These are phyloP conservation scores for Trichocomaceae sp. DNA, from an alignment of 2,329 filamentous ascomycete genomes.

Conservation along the genomic window DNA sequence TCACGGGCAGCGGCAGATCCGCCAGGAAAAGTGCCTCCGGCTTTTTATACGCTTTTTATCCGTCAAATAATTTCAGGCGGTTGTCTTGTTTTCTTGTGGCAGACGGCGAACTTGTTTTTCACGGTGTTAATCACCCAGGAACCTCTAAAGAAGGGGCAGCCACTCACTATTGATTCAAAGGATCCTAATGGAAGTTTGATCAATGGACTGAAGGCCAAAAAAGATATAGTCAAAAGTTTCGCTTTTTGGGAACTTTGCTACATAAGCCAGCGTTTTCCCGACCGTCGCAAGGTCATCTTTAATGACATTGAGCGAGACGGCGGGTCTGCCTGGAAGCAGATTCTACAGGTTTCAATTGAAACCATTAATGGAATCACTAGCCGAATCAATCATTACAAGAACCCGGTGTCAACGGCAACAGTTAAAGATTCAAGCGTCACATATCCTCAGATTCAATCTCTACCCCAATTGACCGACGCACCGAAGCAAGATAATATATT, in stretches of 20 bases:
- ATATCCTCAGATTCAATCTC: constrained; percentile 35
- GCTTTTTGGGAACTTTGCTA: constrained; percentile 86
- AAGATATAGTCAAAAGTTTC: constrained; percentile 69
- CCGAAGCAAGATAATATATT: constrained; percentile 45
- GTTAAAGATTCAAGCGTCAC: constrained; percentile 36
- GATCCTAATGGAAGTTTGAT: constrained; percentile 88
- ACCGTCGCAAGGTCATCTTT: constrained; percentile 75
- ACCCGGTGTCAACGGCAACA: constrained; percentile 30
- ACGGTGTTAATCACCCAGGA: constrained; percentile 71
- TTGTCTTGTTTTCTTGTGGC: constrained; percentile 67
- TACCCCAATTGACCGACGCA: constrained; percentile 46
- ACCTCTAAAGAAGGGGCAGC: constrained; percentile 76
- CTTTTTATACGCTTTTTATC: constrained; percentile 49
- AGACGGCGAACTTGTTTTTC: constrained; percentile 69
- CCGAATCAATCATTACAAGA: constrained; percentile 59
- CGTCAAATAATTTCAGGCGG: constrained; percentile 57
- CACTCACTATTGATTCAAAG: constrained; percentile 75
- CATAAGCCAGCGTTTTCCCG: constrained; percentile 67
- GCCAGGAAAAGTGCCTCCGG: constrained; percentile 51
- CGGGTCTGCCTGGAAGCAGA: constrained; percentile 74
- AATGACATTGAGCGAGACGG: constrained; percentile 78
- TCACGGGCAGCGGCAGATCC: constrained; percentile 60
- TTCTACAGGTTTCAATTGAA: constrained; percentile 62
- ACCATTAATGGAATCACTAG: constrained; percentile 61
- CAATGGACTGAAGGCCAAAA: constrained; percentile 76